Percentiles rank a stretch among this genome's conserved stretches.
These are phyloP conservation scores for Aspergillus sp. DNA, from an alignment of 2,329 filamentous ascomycete species.

Conservation along the genomic window DNA sequence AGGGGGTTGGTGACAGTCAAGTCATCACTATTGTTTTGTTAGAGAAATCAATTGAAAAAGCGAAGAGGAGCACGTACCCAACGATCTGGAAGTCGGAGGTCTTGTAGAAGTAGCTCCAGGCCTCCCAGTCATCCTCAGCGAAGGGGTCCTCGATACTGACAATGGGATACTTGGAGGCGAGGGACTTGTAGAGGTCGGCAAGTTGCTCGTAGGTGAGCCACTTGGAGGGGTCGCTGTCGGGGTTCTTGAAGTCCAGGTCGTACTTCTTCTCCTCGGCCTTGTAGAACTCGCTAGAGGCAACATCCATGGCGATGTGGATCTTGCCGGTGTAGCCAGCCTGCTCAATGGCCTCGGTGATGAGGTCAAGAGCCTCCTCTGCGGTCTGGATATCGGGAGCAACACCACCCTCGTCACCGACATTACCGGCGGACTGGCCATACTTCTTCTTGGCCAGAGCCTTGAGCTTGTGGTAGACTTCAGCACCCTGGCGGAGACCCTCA, in stretches of 20 bases:
- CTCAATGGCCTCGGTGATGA: slow-evolving; percentile 93
- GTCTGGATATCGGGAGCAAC: slow-evolving; percentile 99
- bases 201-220: slow-evolving; percentile 99
- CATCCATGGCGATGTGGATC: slow-evolving; percentile 98
- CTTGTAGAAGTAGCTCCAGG: slow-evolving; percentile 99
- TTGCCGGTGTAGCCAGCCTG: slow-evolving; percentile 92
- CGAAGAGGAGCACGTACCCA: slow-evolving; percentile 47
- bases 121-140: slow-evolving; percentile 99
- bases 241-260: slow-evolving; percentile 99
- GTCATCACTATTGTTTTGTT: slow-evolving; percentile 65
- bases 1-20: slow-evolving; percentile 98
- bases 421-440: slow-evolving; percentile 98
- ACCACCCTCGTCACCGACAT: slow-evolving; percentile 99
- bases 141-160: slow-evolving; percentile 99
- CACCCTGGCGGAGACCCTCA: slow-evolving; percentile 92
- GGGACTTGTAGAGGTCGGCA: slow-evolving; percentile 82
- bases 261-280: slow-evolving; percentile 98
- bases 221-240: slow-evolving; percentile 90
- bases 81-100: slow-evolving; percentile 98
- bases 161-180: slow-evolving; percentile 95
- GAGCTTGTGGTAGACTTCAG: slow-evolving; percentile 97
- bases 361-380: slow-evolving; percentile 90
- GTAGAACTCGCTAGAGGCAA: slow-evolving; percentile 99
- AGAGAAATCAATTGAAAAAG: not conserved
- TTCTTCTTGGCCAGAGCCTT: slow-evolving; percentile 98